Conservation (phyloP, 352 stramenopile genomes). For the Pythium vanterpoolii region DNA sequence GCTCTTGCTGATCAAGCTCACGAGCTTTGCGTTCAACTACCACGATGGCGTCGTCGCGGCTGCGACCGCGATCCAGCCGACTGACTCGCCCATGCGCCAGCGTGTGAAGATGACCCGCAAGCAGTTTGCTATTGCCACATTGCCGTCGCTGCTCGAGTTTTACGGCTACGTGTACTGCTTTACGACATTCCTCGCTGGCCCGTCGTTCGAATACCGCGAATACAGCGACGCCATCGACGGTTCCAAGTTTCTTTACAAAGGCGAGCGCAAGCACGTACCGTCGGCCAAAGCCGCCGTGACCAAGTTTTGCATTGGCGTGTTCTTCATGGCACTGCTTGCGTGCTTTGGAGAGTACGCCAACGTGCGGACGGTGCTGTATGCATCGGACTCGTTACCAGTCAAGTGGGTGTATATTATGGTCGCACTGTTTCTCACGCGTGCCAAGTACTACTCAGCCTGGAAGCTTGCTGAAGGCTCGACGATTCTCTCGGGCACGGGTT, state of each 20-base stretch:
- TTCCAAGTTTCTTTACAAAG: constrained; percentile 41
- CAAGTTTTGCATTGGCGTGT: constrained; percentile 50
- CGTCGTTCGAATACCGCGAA: constrained; percentile 94
- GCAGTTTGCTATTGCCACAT: constrained; percentile 53
- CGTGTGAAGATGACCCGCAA: constrained; percentile 18
- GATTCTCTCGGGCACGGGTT: constrained; percentile 84
- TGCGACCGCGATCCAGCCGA: background rate
- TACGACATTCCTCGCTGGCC: constrained; percentile 93
- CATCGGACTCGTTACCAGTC: background rate
- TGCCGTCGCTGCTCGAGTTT: constrained; percentile 94
- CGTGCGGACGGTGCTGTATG: background rate
- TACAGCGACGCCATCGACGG: constrained; percentile 81
- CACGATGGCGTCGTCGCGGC: constrained; percentile 83
- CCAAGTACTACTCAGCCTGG: constrained; percentile 97
- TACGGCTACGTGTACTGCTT: constrained; percentile 97
- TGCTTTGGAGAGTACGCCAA: constrained; percentile 31
- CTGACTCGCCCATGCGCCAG: background rate
- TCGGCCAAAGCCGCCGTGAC: constrained; percentile 31
- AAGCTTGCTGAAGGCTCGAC: constrained; percentile 85
- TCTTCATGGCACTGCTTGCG: constrained; percentile 52
- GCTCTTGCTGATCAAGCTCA: constrained; percentile 97
- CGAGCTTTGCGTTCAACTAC: constrained; percentile 96
- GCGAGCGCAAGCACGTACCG: constrained; percentile 33
- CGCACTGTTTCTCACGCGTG: constrained; percentile 12
- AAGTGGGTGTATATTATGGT: constrained; percentile 6